Evolutionary conservation across 1,139 yeast genomes (phyloP).

Genomic region (Geotrichum phurueaensis): DNA sequence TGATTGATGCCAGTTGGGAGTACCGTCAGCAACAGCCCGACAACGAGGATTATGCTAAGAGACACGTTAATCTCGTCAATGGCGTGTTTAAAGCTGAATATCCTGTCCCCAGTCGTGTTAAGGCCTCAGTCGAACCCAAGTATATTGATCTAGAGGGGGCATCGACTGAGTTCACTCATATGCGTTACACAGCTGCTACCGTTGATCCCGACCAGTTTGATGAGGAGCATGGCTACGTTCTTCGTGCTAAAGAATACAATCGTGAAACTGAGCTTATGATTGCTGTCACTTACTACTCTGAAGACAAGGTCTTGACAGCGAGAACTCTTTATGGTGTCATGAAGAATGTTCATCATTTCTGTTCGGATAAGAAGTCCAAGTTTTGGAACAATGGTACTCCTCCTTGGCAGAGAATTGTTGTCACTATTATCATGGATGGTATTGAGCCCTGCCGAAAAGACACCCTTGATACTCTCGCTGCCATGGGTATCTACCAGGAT

Average conservation of each 20-base stretch:
- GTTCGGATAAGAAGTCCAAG: constrained; percentile 54
- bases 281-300: constrained; percentile 82
- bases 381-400: constrained; percentile 69
- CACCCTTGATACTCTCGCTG: constrained; percentile 77
- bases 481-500: constrained; percentile 92
- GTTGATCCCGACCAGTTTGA: constrained; percentile 77
- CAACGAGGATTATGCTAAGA: constrained; percentile 56
- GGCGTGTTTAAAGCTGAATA: constrained; percentile 72
- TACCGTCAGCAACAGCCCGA: constrained; percentile 38
- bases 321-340: constrained; percentile 90
- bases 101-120: constrained; percentile 64
- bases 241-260: constrained; percentile 66
- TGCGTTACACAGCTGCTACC: constrained; percentile 75
- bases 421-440: constrained; percentile 87
- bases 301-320: constrained; percentile 79
- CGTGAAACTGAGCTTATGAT: constrained; percentile 84
- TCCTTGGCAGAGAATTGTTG: constrained; percentile 90
- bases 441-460: constrained; percentile 83
- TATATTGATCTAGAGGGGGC: constrained; percentile 59
- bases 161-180: constrained; percentile 58
- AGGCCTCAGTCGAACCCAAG: constrained; percentile 50
- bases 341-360: constrained; percentile 81
- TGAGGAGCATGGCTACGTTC: constrained; percentile 59
- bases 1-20: constrained; percentile 21
- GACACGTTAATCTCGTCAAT: constrained; percentile 58